Conservation (phyloP, 495 filamentous ascomycete species). For the Penicillium bovifimosum region DNA sequence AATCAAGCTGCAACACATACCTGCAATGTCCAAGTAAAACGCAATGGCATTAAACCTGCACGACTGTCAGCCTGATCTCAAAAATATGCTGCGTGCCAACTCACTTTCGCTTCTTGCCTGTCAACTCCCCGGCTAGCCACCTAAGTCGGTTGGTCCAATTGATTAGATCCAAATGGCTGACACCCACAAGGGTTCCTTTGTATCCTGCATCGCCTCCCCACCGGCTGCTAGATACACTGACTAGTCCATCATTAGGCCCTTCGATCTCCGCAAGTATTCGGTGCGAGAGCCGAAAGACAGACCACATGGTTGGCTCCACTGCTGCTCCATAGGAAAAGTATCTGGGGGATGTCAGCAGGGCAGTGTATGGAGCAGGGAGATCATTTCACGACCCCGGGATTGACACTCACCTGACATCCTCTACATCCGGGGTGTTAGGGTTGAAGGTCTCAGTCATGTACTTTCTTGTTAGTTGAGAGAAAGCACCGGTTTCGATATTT, state of each 20-base stretch:
- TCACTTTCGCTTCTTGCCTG: conserved; percentile 60
- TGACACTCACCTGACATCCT: conserved; percentile 53
- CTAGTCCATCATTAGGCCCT: conserved; percentile 88
- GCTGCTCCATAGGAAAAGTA: conserved; percentile 92
- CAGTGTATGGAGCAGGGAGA: neutral
- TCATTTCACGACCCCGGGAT: neutral
- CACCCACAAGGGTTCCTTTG: conserved; percentile 80
- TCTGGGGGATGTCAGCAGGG: conserved; percentile 22
- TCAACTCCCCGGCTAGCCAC: conserved; percentile 62
- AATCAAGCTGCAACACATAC: conserved; percentile 34
- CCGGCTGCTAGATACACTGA: conserved; percentile 75
- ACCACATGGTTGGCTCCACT: conserved; percentile 60
- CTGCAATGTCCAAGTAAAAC: conserved; percentile 86
- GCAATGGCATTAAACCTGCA: conserved; percentile 83
- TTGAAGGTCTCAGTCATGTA: conserved; percentile 88
- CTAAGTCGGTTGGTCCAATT: conserved; percentile 89
- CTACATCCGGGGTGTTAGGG: conserved; percentile 64
- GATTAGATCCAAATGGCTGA: conserved; percentile 89
- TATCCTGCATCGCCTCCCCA: conserved; percentile 73
- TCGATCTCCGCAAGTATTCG: conserved; percentile 62
- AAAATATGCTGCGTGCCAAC: neutral
- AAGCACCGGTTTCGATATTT: conserved; percentile 74
- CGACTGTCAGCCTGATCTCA: neutral
- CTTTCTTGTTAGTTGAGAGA: conserved; percentile 71
- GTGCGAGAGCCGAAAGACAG: conserved; percentile 70